Conservation (phyloP, 2,329 filamentous ascomycete genomes). For the Zasmidium cellare region DNA sequence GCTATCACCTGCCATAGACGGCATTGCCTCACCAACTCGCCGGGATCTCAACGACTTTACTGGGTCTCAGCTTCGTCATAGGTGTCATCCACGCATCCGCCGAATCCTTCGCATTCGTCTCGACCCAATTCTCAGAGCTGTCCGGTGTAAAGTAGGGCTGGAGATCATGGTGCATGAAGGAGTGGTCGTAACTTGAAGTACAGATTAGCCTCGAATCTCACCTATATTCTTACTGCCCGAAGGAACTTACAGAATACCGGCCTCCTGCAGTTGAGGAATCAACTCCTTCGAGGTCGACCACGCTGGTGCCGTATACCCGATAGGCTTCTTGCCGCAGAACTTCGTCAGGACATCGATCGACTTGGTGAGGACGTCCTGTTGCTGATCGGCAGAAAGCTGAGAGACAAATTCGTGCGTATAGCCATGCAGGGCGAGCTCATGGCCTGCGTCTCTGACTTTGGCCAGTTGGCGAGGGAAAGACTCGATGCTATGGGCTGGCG, state of each 20-base stretch:
- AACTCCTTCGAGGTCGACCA: slow-evolving; percentile 42
- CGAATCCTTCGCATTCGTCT: slow-evolving; percentile 34
- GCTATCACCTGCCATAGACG: too few relatives aligned
- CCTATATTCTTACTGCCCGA: not conserved
- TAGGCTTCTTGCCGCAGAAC: slow-evolving; percentile 18
- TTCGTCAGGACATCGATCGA: slow-evolving; percentile 34
- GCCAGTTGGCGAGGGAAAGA: slow-evolving; percentile 51
- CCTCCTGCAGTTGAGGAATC: slow-evolving; percentile 42
- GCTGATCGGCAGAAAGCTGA: slow-evolving; percentile 31
- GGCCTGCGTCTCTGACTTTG: slow-evolving; percentile 44
- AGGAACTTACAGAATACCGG: slow-evolving; percentile 36
- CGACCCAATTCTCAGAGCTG: slow-evolving; percentile 27
- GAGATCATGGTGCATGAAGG: slow-evolving; percentile 51
- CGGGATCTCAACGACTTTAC: slow-evolving; percentile 46
- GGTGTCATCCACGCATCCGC: slow-evolving; percentile 42
- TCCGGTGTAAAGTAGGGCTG: slow-evolving; percentile 37
- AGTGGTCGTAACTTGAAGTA: slow-evolving; percentile 51
- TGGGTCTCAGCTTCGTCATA: slow-evolving; percentile 34
- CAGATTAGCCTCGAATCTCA: too few relatives aligned
- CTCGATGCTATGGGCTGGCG: slow-evolving; percentile 46
- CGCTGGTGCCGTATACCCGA: slow-evolving; percentile 47
- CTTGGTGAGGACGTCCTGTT: slow-evolving; percentile 39
- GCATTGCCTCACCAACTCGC: slow-evolving; percentile 42
- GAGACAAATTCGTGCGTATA: slow-evolving; percentile 43
- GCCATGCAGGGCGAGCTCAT: slow-evolving; percentile 46